Evolutionary conservation across 495 filamentous ascomycete genomes (phyloP).

Genomic region (Penicillium herquei): DNA sequence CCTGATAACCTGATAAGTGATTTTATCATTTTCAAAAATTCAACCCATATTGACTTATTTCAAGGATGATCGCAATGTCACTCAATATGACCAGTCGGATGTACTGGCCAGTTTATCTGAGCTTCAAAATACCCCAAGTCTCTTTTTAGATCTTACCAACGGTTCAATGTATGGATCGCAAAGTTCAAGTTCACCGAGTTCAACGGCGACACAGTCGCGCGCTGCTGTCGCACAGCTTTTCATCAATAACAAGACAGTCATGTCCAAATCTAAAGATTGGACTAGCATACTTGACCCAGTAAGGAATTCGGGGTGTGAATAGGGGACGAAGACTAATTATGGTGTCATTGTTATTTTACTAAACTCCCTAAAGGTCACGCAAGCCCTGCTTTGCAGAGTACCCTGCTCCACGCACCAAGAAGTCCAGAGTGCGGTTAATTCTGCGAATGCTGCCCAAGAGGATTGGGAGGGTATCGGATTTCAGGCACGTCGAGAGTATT

Average conservation of each 20-base stretch:
- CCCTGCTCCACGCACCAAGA: constrained; percentile 21
- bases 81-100: neutral
- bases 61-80: neutral
- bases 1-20: neutral
- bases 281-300: constrained; percentile 27
- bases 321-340: neutral
- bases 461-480: constrained; percentile 22
- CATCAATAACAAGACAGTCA: constrained; percentile 21
- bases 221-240: constrained; percentile 22
- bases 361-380: constrained; percentile 13
- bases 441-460: constrained; percentile 20
- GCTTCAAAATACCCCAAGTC: neutral
- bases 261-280: constrained; percentile 26
- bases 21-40: neutral
- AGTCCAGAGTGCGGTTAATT: constrained; percentile 25
- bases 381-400: constrained; percentile 21
- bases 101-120: constrained; percentile 3
- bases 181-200: constrained; percentile 1
- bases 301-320: neutral
- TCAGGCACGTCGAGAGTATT: constrained; percentile 19
- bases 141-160: neutral
- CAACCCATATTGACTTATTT: neutral
- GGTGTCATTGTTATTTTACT: neutral
- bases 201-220: constrained; percentile 1
- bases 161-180: neutral